Evolutionary conservation across 2,329 filamentous ascomycete species (phyloP), one percentile per base, ranked within the genome.

Genomic region (Beauveria pseudobassiana): DNA sequence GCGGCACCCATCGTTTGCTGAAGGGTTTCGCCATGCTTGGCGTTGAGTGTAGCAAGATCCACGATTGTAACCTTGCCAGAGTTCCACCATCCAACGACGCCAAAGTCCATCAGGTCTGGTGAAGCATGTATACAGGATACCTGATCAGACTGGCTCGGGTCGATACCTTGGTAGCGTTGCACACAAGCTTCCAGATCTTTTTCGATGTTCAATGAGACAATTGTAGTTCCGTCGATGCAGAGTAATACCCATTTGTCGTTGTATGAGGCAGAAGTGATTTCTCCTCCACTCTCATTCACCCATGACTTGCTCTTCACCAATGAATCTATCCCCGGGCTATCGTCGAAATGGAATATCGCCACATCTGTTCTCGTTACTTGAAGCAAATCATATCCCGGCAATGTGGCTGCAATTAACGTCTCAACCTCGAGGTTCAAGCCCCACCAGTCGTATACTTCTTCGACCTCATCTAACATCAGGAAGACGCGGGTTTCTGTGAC

Each of bases 61-160:
- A 96, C 78, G 40, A 98, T 79, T 0, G 89, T 88, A 28, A 98
- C 82, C 12, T 84, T 85, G 6, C 91, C 90, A n/a, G 87, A 87
- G 64, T 89, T 86, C 86, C 93, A 98, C 74, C 96, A 95, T 1
- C 92, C 93, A 18, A 95, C 82, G 30, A 96, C 87, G 61, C 89
- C 93, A 38, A 91, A 77, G 54, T 84, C 79, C 5, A 81, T 77
- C 16, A 87, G 77, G 42, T 83, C 78, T 3, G 83, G 78, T 0
- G 92, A 86, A 1, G 95, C 82, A 52, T 93, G 87, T 10, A 98
- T 80, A 68, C 93, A 96, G 2, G 95, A 90, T 40, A 98, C 84
- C 72, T 98, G 91, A 65, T 91, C 89, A 16, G 64, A 62, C 34
- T 70, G 66, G 1, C 65, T 66, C 6, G 69, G 68, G 18, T 82